Base-by-base conservation (phyloP, 345 rosid genomes). In the Erodium maritimum region DNA sequence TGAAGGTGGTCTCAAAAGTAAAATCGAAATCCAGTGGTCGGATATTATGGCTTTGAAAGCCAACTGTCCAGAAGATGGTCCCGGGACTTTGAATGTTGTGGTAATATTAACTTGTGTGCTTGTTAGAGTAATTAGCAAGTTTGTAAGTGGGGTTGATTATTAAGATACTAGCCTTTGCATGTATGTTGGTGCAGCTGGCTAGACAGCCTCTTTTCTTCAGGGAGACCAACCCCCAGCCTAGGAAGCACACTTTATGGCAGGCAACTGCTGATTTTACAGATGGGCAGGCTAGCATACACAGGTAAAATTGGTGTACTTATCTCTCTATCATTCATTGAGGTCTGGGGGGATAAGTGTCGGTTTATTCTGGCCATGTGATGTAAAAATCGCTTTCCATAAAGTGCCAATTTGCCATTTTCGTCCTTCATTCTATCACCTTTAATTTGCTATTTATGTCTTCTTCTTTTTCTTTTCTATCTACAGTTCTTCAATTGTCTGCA, bases 21-120 rank as follows among this genome's bases (percentile, higher is more conserved):
- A 86, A 76, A 81, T 86, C 19, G 94, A 86, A 73, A 76, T 86
- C 67, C 90, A 83, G 58, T 86, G 94, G 94, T 83, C 87, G 0
- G 90, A 86, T 69, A 81, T 86, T 18, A 69, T 81, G 66, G 87
- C 78, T 19, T 60, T 86, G 57, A 86, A 79, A 60, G 90, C 81
- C 48, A 76, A 46, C 63, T 86, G 69, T 70, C 61, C 78, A 21
- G 71, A 76, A 0, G 69, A 71, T 68, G 79, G 56, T 21, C 80
- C 76, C 0, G 90, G 70, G 57, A 81, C 79, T 19, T 71, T 86
- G 66, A 73, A 80, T 46, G 75, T 83, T 19, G 82, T 75, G 94
- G 94, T 86, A 81, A 61, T 34, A 55, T 48, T 54, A 9, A 50
- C 59, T 24, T 18, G 29, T 54, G 63, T 55, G 61, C 50, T 55